phyloP scores from a whole-genome alignment of 179 eudicot species.

The Corrigiola litoralis region DNA sequence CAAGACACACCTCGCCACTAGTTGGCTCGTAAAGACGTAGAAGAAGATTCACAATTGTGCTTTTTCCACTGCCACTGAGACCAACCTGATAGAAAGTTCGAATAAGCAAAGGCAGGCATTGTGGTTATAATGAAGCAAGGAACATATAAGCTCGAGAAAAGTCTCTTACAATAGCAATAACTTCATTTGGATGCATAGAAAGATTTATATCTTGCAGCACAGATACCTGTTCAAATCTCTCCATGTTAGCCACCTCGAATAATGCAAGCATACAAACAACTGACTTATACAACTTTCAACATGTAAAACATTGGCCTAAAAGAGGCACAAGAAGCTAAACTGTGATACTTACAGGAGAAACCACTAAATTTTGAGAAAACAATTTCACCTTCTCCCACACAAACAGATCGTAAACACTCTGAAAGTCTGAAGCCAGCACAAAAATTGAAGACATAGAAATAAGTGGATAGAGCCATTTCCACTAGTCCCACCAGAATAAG shows the following conservation, averaged over 20 bases:
- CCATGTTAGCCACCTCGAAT: constrained; percentile 21
- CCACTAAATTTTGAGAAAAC: not conserved
- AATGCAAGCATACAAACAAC: not conserved
- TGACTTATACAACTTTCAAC: not conserved
- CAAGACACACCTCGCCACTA: constrained; percentile 65
- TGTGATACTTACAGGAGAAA: too few relatives aligned
- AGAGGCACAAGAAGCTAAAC: not conserved
- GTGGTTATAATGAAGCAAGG: not conserved
- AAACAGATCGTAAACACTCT: too few relatives aligned
- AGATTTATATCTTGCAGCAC: constrained; percentile 60
- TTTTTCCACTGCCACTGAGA: constrained; percentile 97
- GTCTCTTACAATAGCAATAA: constrained; percentile 76
- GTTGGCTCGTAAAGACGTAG: constrained; percentile 95
- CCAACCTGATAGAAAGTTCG: constrained; percentile 64
- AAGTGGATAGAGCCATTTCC: not conserved
- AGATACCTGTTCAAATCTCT: constrained; percentile 52
- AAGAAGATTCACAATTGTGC: constrained; percentile 90
- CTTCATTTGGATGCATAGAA: constrained; percentile 80
- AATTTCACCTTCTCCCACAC: too few relatives aligned
- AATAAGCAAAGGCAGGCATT: constrained; percentile 8
- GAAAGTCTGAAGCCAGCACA: not conserved
- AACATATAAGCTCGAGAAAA: constrained; percentile 4
- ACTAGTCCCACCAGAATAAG: not conserved
- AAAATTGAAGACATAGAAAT: not conserved
- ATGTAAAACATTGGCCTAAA: not conserved